Percentiles rank a stretch among this genome's conserved stretches.
Conservation (phyloP, 2,329 filamentous ascomycete species). For the Didymella keratinophila region DNA sequence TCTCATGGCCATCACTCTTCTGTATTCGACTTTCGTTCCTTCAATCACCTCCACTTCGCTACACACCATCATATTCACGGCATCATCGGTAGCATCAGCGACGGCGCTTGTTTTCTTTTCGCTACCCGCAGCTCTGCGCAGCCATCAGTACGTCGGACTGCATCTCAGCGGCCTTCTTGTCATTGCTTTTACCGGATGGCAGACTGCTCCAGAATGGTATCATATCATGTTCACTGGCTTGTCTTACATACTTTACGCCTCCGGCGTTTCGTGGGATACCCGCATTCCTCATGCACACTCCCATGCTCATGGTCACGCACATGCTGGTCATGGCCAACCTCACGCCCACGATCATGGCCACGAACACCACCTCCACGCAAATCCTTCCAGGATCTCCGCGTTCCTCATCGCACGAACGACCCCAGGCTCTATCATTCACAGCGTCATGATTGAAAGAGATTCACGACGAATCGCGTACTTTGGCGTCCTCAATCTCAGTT, state of each 20-base stretch:
- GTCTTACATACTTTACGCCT: conserved; percentile 43
- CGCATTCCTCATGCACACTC: conserved; percentile 30
- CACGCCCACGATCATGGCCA: conserved; percentile 35
- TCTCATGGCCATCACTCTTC: conserved; percentile 49
- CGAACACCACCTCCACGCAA: conserved; percentile 52
- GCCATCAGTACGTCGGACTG: conserved; percentile 45
- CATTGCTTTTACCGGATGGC: conserved; percentile 34
- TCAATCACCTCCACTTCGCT: conserved; percentile 44
- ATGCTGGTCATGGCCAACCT: conserved; percentile 41
- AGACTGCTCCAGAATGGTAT: conserved; percentile 28
- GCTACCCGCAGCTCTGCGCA: conserved; percentile 53
- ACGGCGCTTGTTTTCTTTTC: conserved; percentile 54
- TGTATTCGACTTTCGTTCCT: conserved; percentile 46
- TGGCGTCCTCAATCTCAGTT: conserved; percentile 91
- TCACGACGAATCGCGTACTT: conserved; percentile 97
- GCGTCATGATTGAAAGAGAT: conserved; percentile 88
- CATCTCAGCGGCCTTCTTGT: conserved; percentile 40
- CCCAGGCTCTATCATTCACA: conserved; percentile 79
- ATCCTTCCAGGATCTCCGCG: conserved; percentile 74
- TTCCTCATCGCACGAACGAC: conserved; percentile 74
- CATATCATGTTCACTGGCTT: conserved; percentile 30
- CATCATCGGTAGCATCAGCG: conserved; percentile 53
- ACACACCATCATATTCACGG: conserved; percentile 49
- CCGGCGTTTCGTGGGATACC: conserved; percentile 54
- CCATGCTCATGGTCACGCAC: conserved; percentile 42